Evolutionary conservation across 306 rosid genomes (phyloP), one percentile per base, ranked within the genome.

Genomic region (Erythrophleum fordii): DNA sequence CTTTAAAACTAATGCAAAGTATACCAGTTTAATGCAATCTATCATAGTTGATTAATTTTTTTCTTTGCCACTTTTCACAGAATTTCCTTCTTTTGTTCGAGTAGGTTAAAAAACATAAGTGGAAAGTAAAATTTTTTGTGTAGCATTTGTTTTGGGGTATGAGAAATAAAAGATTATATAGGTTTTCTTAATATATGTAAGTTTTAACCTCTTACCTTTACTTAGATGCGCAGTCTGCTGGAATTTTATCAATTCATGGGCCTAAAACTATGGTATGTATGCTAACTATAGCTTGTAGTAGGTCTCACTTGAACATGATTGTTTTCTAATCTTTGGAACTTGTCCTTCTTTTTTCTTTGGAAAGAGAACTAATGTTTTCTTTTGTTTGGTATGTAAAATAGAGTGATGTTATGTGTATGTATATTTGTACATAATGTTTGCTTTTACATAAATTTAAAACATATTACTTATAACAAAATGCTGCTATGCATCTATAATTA

Each of bases 221-320:
- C 88, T 81, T 83, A 42, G 92, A 90, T 80, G 88, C 90, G 83
- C 93, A 89, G 17, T 90, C 81, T 74, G 85, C 89, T 60, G 91
- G 84, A 85, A 48, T 86, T 67, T 80, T 92, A 67, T 39, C 83
- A 82, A 60, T 89, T 61, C 89, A 82, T 80, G 90, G 90, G 49
- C 89, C 79, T 69, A 93, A 81, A 72, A 70, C 49, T 25, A 42
- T 44, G 73, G 73, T 69, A 17, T 69, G 73, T 69, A 42, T 44
- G 73, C 73, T 69, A 69, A 41, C 11, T 39, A 20, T 10, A 1
- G 52, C 44, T 59, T 26, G 14, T 37, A 11, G 34, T 59, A 59
- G 17, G 65, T 59, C 35, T 59, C 65, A 59, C 64, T 56, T 56
- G 34, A 56, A 25, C 31, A 56, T 56, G 11, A 23, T 17, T 53